Evolutionary conservation across 257 asterid genomes (phyloP).

Genomic region (Coffea canephora): DNA sequence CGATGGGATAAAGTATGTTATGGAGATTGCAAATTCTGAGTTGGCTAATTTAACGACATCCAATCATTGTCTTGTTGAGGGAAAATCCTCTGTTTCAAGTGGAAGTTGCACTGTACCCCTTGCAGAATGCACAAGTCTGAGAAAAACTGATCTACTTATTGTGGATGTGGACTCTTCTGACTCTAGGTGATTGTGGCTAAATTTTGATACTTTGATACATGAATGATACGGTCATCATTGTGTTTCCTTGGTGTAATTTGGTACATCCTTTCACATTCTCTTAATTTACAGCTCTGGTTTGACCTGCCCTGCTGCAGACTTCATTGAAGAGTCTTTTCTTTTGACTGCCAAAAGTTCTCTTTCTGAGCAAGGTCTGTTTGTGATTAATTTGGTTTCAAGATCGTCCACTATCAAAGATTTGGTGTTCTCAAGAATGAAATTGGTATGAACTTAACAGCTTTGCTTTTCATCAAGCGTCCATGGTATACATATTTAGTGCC

Average conservation of each 20-base stretch:
- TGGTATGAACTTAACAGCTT: conserved; percentile 42
- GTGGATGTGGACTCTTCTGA: conserved; percentile 95
- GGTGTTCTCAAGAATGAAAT: conserved; percentile 59
- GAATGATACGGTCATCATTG: background rate
- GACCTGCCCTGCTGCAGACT: conserved; percentile 80
- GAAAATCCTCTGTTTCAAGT: conserved; percentile 22
- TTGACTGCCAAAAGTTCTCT: conserved; percentile 55
- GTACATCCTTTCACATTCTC: conserved; percentile 12
- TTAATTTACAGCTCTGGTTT: conserved; percentile 69
- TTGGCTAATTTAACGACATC: conserved; percentile 33
- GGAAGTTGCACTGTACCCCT: conserved; percentile 12
- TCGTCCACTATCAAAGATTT: conserved; percentile 58
- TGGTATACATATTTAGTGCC: background rate
- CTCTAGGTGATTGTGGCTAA: conserved; percentile 47
- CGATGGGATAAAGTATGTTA: conserved; percentile 70
- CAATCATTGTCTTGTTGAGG: conserved; percentile 13
- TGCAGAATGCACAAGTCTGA: conserved; percentile 32
- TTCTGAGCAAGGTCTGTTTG: conserved; percentile 71
- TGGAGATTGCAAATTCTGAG: conserved; percentile 36
- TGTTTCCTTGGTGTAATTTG: background rate
- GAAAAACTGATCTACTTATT: conserved; percentile 59
- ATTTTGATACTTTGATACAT: background rate
- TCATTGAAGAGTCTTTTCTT: conserved; percentile 80
- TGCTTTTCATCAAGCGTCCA: too few relatives aligned
- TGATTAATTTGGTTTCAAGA: conserved; percentile 84